These are phyloP conservation scores for Patellaria atrata DNA, from an alignment of 495 filamentous ascomycete species.

Conservation along the genomic window DNA sequence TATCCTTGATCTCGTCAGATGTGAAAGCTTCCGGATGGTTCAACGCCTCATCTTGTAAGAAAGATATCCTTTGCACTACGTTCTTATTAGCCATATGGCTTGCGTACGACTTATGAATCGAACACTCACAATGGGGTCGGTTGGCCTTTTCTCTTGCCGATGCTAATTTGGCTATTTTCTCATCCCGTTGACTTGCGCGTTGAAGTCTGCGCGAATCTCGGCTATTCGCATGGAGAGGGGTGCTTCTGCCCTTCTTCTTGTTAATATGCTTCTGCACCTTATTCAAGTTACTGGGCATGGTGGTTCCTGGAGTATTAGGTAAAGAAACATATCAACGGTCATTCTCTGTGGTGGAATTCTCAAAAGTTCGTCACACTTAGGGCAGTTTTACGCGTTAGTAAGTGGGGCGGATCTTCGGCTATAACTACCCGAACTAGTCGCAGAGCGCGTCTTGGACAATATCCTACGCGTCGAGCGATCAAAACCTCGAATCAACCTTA, in stretches of 20 bases:
- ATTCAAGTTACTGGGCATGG: slow-evolving; percentile 55
- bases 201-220: slow-evolving; percentile 63
- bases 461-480: no score
- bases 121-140: slow-evolving; percentile 46
- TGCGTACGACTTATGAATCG: background rate
- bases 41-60: slow-evolving; percentile 51
- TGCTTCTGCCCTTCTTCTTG: slow-evolving; percentile 57
- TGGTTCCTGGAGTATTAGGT: no score
- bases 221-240: slow-evolving; percentile 67
- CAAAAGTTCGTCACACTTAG: no score
- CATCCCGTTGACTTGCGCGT: slow-evolving; percentile 56
- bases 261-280: slow-evolving; percentile 75
- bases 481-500: no score
- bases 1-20: slow-evolving; percentile 40
- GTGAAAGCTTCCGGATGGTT: slow-evolving; percentile 40
- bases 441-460: no score
- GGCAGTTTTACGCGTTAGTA: no score
- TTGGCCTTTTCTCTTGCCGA: slow-evolving; percentile 49
- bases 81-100: slow-evolving; percentile 2
- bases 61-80: slow-evolving; percentile 55
- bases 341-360: no score
- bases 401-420: no score
- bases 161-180: slow-evolving; percentile 54
- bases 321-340: no score
- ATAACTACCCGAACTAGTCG: no score